Evolutionary conservation across 2,329 filamentous ascomycete species (phyloP).

Genomic region (Colletotrichum sp.): DNA sequence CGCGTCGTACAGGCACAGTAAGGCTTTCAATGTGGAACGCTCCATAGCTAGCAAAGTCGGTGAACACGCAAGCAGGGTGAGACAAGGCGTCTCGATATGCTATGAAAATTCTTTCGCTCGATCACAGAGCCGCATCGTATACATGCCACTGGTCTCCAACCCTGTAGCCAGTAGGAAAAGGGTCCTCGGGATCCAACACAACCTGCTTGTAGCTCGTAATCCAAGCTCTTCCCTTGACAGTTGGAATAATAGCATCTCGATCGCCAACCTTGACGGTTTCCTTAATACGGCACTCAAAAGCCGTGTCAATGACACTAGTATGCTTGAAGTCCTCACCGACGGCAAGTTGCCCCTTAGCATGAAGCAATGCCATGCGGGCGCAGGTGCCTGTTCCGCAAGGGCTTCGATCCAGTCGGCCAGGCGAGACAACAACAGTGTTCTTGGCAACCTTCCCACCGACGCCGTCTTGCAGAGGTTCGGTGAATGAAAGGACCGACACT

Average conservation of each 20-base stretch:
- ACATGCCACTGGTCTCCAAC: neutral
- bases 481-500: constrained; percentile 43
- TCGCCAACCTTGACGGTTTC: constrained; percentile 38
- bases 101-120: neutral
- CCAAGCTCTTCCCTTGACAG: constrained; percentile 48
- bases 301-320: constrained; percentile 44
- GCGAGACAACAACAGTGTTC: constrained; percentile 48
- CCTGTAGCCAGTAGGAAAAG: constrained; percentile 41
- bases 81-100: neutral
- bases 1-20: neutral
- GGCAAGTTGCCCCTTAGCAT: constrained; percentile 41
- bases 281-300: constrained; percentile 42
- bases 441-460: constrained; percentile 31
- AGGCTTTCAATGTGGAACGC: neutral
- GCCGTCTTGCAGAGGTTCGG: constrained; percentile 32
- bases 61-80: neutral
- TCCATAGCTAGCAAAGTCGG: neutral
- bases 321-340: constrained; percentile 41
- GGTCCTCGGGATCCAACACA: constrained; percentile 47
- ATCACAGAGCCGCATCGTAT: neutral
- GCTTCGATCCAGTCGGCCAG: constrained; percentile 49
- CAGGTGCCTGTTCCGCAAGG: constrained; percentile 51
- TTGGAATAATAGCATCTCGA: constrained; percentile 43
- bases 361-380: constrained; percentile 46
- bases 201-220: constrained; percentile 48